Base-by-base conservation (phyloP, 2,329 filamentous ascomycete species). In the Penicillium rolfsii region DNA sequence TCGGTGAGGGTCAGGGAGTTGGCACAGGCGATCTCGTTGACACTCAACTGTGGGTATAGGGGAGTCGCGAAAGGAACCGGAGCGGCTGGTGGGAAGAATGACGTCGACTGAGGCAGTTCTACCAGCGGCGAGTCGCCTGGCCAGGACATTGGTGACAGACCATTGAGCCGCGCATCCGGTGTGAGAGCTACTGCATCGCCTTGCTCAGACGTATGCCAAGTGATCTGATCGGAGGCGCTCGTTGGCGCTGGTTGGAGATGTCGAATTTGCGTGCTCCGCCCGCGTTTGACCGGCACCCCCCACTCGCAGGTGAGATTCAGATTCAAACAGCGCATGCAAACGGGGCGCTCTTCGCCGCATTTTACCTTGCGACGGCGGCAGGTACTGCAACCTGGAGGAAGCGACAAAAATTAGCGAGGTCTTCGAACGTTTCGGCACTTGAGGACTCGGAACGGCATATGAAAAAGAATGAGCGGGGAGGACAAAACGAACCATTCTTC, bases 351-450 rank as follows among this genome's bases (percentile, higher is more conserved):
- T 65, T 74, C 73, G 33, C 71, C 73, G 55, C 73, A 74, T 67
- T 74, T 74, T n/a, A 74, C 73, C 60, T 74, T 74, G 46, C 73
- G 71, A 60, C 70, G 72, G 59, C 73, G 72, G 62, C 76, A 78
- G 57, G 76, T 78, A 58, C 71, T 73, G 69, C 76, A 78, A 62
- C 75, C 76, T 77, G 59, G 16, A 11, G 16, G 5, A 35, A 8
- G 49, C 22, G 16, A 6, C 11, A 38, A 52, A 36, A 36, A 36
- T 22, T 8, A 48, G 45, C 38, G 45, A 22, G 5, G 0, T 36
- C 9, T 30, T 22, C 19, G 14, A 30, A 45, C 46, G 36, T 26
- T 46, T 36, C n/a, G 48, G 30, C 28, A 33, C 14, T 43, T 22
- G 28, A 19, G 24, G 24, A 14, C n/a, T 55, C n/a, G 24, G n/a